Evolutionary conservation across 495 filamentous ascomycete species (phyloP).

Genomic region (Echria macrotheca): DNA sequence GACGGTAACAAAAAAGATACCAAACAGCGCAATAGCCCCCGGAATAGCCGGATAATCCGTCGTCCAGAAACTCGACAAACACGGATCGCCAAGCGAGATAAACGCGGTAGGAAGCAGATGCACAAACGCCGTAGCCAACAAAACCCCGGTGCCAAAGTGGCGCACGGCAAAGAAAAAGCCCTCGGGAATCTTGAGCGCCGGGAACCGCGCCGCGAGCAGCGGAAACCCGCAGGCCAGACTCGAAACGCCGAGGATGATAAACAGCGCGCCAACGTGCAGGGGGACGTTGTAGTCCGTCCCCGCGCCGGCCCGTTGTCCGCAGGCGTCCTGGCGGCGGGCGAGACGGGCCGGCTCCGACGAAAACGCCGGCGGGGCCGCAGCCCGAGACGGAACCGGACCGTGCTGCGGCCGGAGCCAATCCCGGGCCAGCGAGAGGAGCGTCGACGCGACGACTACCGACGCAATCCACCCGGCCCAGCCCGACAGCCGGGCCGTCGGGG

Average conservation of each 20-base stretch:
- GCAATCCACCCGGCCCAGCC: constrained; percentile 27
- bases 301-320: constrained; percentile 11
- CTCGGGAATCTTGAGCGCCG: constrained; percentile 39
- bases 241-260: constrained; percentile 67
- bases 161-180: constrained; percentile 64
- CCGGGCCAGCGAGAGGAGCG: constrained; percentile 17
- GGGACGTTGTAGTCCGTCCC: constrained; percentile 57
- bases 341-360: neutral
- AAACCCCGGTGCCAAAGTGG: constrained; percentile 78
- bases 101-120: constrained; percentile 80
- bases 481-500: constrained; percentile 8
- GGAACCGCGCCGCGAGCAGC: constrained; percentile 45
- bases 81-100: constrained; percentile 70
- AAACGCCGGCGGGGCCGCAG: neutral
- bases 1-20: constrained; percentile 65
- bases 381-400: neutral
- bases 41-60: constrained; percentile 68
- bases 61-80: constrained; percentile 71
- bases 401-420: constrained; percentile 2
- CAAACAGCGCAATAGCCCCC: constrained; percentile 69
- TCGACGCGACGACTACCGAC: constrained; percentile 23
- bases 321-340: constrained; percentile 13
- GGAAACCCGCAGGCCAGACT: constrained; percentile 57
- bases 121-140: constrained; percentile 85
- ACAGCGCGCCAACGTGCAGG: constrained; percentile 66